Evolutionary conservation across 805 yeast species (phyloP).

Genomic region (Henningerozyma blattae): DNA sequence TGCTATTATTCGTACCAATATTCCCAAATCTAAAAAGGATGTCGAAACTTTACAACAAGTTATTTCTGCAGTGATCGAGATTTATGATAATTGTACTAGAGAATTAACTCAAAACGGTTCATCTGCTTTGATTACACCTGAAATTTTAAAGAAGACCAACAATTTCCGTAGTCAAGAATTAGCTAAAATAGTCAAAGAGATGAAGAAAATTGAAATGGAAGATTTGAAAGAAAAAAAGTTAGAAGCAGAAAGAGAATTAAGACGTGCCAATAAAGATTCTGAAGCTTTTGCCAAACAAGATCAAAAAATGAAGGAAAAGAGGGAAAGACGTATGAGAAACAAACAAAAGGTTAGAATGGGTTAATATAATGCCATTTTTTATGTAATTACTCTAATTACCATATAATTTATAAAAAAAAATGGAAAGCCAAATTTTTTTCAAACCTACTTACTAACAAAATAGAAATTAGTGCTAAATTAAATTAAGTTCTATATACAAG

Average conservation of each 20-base stretch:
- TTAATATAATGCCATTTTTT: not conserved
- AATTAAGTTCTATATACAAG: no score
- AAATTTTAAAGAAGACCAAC: conserved; percentile 62
- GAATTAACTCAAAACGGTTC: conserved; percentile 26
- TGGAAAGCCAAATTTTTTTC: no score
- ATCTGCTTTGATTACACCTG: conserved; percentile 52
- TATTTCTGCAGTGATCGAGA: conserved; percentile 41
- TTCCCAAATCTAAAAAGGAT: conserved; percentile 40
- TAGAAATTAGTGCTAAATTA: no score
- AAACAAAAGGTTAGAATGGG: conserved; percentile 42
- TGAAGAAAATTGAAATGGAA: conserved; percentile 56
- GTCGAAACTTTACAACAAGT: conserved; percentile 37
- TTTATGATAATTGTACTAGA: conserved; percentile 45
- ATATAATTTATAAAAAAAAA: no score
- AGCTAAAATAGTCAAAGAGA: conserved; percentile 54
- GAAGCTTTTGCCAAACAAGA: conserved; percentile 71
- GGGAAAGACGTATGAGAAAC: conserved; percentile 59
- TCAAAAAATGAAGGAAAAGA: conserved; percentile 70
- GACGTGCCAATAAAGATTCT: conserved; percentile 45
- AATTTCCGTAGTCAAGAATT: conserved; percentile 69
- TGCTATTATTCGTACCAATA: conserved; percentile 41
- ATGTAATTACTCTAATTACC: no score
- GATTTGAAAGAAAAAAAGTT: conserved; percentile 58
- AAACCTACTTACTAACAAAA: no score
- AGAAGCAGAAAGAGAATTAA: conserved; percentile 53